These are phyloP conservation scores for Apiospora koreana DNA, from an alignment of 2,329 filamentous ascomycete genomes.

Conservation along the genomic window DNA sequence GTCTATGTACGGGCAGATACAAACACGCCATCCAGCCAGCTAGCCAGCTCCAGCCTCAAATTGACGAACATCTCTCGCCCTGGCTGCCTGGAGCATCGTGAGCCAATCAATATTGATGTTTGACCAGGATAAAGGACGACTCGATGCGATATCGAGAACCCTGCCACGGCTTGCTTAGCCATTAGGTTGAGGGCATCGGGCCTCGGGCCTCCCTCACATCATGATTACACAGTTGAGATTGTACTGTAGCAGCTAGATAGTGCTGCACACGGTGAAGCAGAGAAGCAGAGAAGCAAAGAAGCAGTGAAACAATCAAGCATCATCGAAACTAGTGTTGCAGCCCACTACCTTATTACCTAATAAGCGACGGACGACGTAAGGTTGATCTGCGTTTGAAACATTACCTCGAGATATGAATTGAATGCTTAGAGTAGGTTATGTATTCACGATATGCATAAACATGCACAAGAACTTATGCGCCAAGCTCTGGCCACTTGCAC, in stretches of 20 bases:
- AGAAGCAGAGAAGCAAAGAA: too few species aligned
- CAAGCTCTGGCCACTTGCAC: background rate
- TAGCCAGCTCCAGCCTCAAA: slow-evolving; percentile 2
- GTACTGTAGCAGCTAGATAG: background rate
- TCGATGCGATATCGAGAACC: background rate
- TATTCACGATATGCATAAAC: background rate
- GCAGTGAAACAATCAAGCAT: background rate
- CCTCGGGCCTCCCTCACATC: too few species aligned
- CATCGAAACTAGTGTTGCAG: background rate
- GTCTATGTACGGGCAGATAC: background rate
- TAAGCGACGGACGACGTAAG: background rate
- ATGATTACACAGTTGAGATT: background rate
- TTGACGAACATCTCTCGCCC: background rate
- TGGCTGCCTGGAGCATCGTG: background rate
- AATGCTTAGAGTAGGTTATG: background rate
- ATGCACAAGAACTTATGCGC: background rate
- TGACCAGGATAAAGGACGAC: background rate
- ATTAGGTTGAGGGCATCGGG: too few species aligned
- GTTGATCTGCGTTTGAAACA: background rate
- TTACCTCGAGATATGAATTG: background rate
- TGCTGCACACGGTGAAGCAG: slow-evolving; percentile 1
- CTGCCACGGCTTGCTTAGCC: background rate
- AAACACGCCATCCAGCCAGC: background rate
- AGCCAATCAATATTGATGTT: background rate
- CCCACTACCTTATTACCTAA: background rate